Base-by-base conservation (phyloP, 192 early-diverging fungal species). In the Diversispora eburnea region DNA sequence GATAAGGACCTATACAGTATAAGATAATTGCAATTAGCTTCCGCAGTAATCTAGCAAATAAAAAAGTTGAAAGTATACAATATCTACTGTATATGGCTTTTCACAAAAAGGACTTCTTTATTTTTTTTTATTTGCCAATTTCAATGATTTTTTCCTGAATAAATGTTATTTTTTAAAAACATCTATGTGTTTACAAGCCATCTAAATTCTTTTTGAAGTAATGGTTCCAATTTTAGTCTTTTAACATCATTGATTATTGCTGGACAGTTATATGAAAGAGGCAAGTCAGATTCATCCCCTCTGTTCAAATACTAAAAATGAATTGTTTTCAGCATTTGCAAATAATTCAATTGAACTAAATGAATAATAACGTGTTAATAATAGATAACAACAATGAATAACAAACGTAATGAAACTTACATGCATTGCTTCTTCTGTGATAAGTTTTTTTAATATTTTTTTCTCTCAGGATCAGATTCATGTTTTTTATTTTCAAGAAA, bases 21-120 rank as follows among this genome's bases (percentile, higher is more conserved):
- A 73, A 65, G 59, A 67, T 46, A 59, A 63, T 73, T 73, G 71
- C 71, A 74, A 73, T 73, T 64, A 73, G 72, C 2, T 73, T 73
- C 72, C 5, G 48, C 48, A 64, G 63, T 74, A 74, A 74, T 15
- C 39, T 65, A 74, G 72, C 19, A 65, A 12, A 74, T 63, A 63
- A 65, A 74, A 65, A 72, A 73, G 51, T 33, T 73, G 19, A 59
- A 60, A 41, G 20, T 60, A 74, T 65, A 74, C 45, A 74, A 74
- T 74, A 74, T 73, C 22, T 73, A 43, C 22, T 73, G 59, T 19
- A 42, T 64, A 8, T 73, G 71, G 8, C 41, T 73, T 63, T 73
- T 5, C 8, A 73, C 71, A 73, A 64, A 62, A 19, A 73, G 71
- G 10, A 43, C 71, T 48, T 63, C 25, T 33, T 47, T 51, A 59